Percentiles rank a stretch among this genome's conserved stretches.
phyloP scores from a whole-genome alignment of 2,329 filamentous ascomycete species.

The Ophiosphaerella narmari region DNA sequence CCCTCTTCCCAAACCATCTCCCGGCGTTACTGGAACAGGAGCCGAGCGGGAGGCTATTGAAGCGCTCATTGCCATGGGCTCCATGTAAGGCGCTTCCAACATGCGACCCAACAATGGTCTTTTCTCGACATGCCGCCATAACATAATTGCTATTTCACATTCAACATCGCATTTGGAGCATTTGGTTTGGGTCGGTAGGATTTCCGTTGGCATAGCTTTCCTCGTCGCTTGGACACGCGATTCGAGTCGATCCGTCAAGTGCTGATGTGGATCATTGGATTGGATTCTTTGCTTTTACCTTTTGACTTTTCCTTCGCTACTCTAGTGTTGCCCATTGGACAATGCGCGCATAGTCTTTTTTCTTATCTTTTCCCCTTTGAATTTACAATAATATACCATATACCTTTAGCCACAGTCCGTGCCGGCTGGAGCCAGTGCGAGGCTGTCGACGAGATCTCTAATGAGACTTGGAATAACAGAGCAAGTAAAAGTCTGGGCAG shows the following conservation, averaged over 20 bases:
- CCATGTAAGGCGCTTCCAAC: slow-evolving; percentile 52
- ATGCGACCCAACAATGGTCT: neutral
- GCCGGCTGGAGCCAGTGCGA: no score
- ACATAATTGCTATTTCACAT: slow-evolving; percentile 3
- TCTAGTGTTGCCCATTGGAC: neutral
- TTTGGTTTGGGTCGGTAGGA: slow-evolving; percentile 6
- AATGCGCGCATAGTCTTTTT: no score
- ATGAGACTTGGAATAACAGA: no score
- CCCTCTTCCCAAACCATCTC: slow-evolving; percentile 30
- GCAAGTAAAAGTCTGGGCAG: no score
- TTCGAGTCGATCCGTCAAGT: slow-evolving; percentile 47
- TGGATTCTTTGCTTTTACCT: slow-evolving; percentile 2
- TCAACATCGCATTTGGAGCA: slow-evolving; percentile 5
- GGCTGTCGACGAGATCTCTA: no score
- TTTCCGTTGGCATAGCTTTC: slow-evolving; percentile 28
- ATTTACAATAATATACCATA: no score
- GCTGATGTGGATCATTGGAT: slow-evolving; percentile 44
- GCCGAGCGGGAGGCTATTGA: slow-evolving; percentile 81
- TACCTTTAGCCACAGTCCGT: no score
- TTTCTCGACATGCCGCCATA: slow-evolving; percentile 1
- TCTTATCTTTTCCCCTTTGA: no score
- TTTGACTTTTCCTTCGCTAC: neutral
- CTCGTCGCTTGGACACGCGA: slow-evolving; percentile 18
- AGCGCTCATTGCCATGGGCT: slow-evolving; percentile 79
- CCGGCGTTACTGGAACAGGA: slow-evolving; percentile 33